These are phyloP conservation scores for Lachnellula arida DNA, from an alignment of 2,329 filamentous ascomycete species.

Conservation along the genomic window DNA sequence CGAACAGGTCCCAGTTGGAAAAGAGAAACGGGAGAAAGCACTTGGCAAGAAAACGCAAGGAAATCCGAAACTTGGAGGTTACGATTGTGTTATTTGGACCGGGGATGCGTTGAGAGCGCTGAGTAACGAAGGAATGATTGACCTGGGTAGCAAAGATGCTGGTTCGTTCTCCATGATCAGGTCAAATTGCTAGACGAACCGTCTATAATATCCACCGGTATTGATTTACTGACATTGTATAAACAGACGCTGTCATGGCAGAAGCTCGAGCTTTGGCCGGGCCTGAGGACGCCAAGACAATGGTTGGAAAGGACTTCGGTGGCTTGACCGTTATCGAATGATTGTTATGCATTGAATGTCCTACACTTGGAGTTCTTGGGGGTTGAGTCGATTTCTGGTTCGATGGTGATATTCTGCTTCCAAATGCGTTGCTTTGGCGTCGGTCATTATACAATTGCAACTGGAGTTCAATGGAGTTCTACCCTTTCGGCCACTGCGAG, in stretches of 20 bases:
- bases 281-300: slow-evolving; percentile 20
- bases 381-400: no score
- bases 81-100: slow-evolving; percentile 26
- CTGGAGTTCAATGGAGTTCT: no score
- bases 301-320: slow-evolving; percentile 23
- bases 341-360: no score
- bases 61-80: slow-evolving; percentile 20
- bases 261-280: slow-evolving; percentile 20
- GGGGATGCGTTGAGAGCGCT: slow-evolving; percentile 19
- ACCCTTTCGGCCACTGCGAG: no score
- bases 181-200: not conserved
- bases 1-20: slow-evolving; percentile 17
- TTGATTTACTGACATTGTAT: slow-evolving; percentile 1
- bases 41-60: slow-evolving; percentile 12
- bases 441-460: no score
- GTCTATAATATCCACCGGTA: not conserved
- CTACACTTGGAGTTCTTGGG: no score
- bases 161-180: slow-evolving; percentile 8
- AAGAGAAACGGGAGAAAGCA: slow-evolving; percentile 9
- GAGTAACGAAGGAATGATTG: slow-evolving; percentile 12
- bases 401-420: no score
- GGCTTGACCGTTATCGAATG: slow-evolving; percentile 16
- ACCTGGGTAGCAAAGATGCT: slow-evolving; percentile 8
- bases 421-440: no score
- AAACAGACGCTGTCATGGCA: slow-evolving; percentile 18